Base-by-base conservation (phyloP, 768 basidiomycete genomes). In the Kwoniella dendrophila region DNA sequence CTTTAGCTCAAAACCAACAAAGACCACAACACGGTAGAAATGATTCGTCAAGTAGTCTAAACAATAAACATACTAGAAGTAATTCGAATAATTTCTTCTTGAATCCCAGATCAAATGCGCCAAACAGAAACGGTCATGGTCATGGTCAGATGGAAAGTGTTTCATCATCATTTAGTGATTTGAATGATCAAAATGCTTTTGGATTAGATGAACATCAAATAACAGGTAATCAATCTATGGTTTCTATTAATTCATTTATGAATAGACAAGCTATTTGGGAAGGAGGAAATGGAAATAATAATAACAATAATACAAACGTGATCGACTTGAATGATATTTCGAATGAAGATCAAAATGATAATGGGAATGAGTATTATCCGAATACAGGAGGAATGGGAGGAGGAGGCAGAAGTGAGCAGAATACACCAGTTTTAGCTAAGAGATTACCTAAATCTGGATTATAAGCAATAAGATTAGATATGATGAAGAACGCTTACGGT, bases 361-460 rank as follows among this genome's bases (percentile, higher is more conserved):
- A 51, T 34, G 30, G 20, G 6, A 45, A 34, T 41, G 29, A n/a
- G 43, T 11, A 18, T 45, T 3, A 30, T 30, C 5, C 22, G 22
- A 1, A 16, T 54, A 16, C 16, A 60, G 12, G 20, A 30, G 33
- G 33, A 51, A 12, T 24, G 34, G 18, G 48, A 20, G 29, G 14
- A 11, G n/a, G 44, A n/a, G 55, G 56, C 24, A 32, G 56, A n/a
- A 66, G 61, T 44, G 64, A 67, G 48, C 64, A 66, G 56, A 71
- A 51, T 44, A 71, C 70, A 18, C 70, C 70, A 12, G 64, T 71
- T 8, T 49, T 68, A 62, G 47, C 63, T 43, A 59, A 47, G 56
- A 45, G 57, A 24, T n/a, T n/a, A n/a, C n/a, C n/a, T n/a, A n/a
- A n/a, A n/a, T n/a, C n/a, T n/a, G n/a, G n/a, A n/a, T n/a, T n/a